Conservation (phyloP, 768 basidiomycete species). For the Ramaria sp. region DNA sequence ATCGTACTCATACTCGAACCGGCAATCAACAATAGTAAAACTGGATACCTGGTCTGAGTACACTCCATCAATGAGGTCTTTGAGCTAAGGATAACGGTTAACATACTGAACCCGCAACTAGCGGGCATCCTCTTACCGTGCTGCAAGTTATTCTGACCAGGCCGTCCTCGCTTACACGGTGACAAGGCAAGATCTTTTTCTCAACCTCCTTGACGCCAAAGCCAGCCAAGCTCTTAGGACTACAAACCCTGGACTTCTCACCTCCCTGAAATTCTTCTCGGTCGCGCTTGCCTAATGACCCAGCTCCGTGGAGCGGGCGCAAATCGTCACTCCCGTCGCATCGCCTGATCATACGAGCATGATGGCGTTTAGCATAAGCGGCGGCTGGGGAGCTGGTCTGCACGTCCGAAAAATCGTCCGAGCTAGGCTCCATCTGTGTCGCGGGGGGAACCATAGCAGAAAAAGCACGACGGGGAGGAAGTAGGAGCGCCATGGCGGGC, state of each 20-base stretch:
- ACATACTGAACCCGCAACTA: not conserved
- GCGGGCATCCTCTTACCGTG: constrained; percentile 47
- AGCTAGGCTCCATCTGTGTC: constrained; percentile 20
- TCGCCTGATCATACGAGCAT: constrained; percentile 64
- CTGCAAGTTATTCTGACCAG: constrained; percentile 76
- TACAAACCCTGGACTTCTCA: constrained; percentile 31
- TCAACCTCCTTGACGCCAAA: constrained; percentile 90
- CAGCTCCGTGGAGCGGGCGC: constrained; percentile 59
- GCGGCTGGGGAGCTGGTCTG: constrained; percentile 52
- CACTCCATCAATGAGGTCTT: constrained; percentile 64
- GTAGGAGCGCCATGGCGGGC: constrained; percentile 23
- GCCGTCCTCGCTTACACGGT: constrained; percentile 89
- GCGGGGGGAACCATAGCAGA: constrained; percentile 52
- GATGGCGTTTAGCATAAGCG: constrained; percentile 69
- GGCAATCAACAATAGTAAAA: constrained; percentile 86
- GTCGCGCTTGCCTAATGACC: constrained; percentile 32
- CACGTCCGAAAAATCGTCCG: constrained; percentile 44
- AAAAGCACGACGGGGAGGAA: constrained; percentile 59
- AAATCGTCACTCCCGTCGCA: constrained; percentile 80
- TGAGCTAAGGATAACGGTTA: constrained; percentile 40
- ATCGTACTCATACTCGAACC: constrained; percentile 92
- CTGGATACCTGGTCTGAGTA: constrained; percentile 54
- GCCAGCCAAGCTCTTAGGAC: constrained; percentile 49
- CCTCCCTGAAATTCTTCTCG: constrained; percentile 31
- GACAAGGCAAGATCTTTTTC: constrained; percentile 91